phyloP scores from a whole-genome alignment of 1,284 basidiomycete genomes.

The Exobasidium cylindrosporum region DNA sequence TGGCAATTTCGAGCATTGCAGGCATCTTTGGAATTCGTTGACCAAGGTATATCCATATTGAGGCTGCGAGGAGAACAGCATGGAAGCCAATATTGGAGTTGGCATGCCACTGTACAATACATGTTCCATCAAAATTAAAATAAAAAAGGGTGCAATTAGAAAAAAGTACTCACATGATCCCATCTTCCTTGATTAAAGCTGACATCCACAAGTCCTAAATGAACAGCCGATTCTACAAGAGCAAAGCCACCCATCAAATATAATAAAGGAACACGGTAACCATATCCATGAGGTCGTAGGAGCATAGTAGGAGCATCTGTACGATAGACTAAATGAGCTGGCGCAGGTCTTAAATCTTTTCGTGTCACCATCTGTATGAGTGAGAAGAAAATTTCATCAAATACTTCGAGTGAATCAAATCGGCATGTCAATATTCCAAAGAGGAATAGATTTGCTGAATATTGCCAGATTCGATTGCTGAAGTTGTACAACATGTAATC shows the following conservation, averaged over 20 bases:
- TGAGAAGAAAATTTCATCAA: background rate
- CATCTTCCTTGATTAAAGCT: constrained; percentile 11
- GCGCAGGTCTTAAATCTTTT: background rate
- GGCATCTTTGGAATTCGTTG: constrained; percentile 12
- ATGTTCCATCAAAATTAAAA: constrained; percentile 1
- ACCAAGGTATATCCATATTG: constrained; percentile 3
- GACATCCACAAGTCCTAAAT: constrained; percentile 4
- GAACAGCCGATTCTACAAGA: background rate
- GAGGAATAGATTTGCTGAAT: constrained; percentile 7
- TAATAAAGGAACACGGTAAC: background rate
- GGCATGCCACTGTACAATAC: constrained; percentile 16
- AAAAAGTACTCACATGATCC: constrained; percentile 14
- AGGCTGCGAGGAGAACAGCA: constrained; percentile 3
- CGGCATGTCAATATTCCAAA: constrained; percentile 14
- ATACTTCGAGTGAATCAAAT: background rate
- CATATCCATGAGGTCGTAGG: constrained; percentile 4
- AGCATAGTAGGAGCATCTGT: constrained; percentile 1
- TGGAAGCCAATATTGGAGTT: constrained; percentile 14
- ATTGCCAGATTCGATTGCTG: constrained; percentile 3
- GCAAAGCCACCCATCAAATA: constrained; percentile 2
- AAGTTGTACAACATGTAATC: constrained; percentile 15
- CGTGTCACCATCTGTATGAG: background rate
- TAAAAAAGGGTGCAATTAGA: background rate
- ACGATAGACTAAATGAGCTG: background rate
- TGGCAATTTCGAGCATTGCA: constrained; percentile 10